phyloP scores from a whole-genome alignment of 768 basidiomycete species.

The Trametes cinnabarina region DNA sequence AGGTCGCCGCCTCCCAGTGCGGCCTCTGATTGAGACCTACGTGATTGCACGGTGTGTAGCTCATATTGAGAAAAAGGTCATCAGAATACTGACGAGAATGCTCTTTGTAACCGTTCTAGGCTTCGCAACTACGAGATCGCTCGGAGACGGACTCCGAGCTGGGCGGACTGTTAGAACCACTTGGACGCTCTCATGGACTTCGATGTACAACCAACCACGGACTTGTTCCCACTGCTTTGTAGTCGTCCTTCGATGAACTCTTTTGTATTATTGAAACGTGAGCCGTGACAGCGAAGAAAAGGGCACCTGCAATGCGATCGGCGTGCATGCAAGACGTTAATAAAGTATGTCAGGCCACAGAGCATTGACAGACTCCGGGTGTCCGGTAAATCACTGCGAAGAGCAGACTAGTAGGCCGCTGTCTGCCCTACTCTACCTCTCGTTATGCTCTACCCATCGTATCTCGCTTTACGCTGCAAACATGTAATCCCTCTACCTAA shows the following conservation, averaged over 20 bases:
- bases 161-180: neutral
- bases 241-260: neutral
- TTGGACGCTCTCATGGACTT: slow-evolving; percentile 1
- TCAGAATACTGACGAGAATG: neutral
- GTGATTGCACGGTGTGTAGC: neutral
- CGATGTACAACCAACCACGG: slow-evolving; percentile 8
- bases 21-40: slow-evolving; percentile 37
- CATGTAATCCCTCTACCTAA: neutral
- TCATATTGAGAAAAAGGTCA: neutral
- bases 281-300: too few relatives aligned
- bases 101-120: neutral
- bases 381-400: too few relatives aligned
- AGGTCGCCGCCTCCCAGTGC: slow-evolving; percentile 48
- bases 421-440: neutral
- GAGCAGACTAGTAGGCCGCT: too few relatives aligned
- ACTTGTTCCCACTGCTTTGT: neutral
- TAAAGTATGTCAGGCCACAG: too few relatives aligned
- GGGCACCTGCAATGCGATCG: too few relatives aligned
- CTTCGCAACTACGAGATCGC: neutral
- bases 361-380: too few relatives aligned
- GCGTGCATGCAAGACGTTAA: too few relatives aligned
- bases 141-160: neutral
- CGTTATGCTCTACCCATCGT: neutral
- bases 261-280: too few relatives aligned
- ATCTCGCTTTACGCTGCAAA: neutral